Percentiles rank a stretch among this genome's conserved stretches.
Evolutionary conservation across 768 basidiomycete genomes (phyloP).

Genomic region (Kwoniella dejecticola): DNA sequence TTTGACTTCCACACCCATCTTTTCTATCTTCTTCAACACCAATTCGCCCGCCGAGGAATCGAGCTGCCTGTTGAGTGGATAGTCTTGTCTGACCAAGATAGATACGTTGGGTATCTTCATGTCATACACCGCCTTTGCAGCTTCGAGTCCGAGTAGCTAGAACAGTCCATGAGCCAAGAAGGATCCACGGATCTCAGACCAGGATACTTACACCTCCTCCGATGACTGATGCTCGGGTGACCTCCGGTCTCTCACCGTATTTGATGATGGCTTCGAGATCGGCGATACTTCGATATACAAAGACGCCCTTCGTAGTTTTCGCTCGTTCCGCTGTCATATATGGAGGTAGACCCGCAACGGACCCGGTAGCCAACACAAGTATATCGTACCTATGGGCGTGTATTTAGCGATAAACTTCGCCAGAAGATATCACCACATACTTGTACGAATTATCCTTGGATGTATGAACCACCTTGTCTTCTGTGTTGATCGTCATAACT

Average conservation of each 20-base stretch:
- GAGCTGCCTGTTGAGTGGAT: constrained; percentile 65
- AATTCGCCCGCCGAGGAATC: constrained; percentile 66
- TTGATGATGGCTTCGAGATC: constrained; percentile 68
- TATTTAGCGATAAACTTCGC: constrained; percentile 10
- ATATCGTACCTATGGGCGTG: constrained; percentile 60
- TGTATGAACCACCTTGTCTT: constrained; percentile 56
- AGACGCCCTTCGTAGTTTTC: constrained; percentile 60
- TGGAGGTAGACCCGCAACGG: constrained; percentile 65
- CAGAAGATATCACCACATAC: not conserved
- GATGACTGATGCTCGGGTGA: constrained; percentile 62
- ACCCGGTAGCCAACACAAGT: constrained; percentile 72
- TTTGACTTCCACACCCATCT: constrained; percentile 64
- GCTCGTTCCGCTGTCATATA: constrained; percentile 60
- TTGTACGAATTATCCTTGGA: constrained; percentile 3
- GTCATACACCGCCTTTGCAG: constrained; percentile 72
- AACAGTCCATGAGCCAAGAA: not conserved
- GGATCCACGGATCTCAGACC: not conserved
- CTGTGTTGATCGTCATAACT: constrained; percentile 40
- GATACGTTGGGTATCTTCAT: constrained; percentile 61
- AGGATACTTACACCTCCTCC: constrained; percentile 62
- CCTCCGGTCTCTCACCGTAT: constrained; percentile 61
- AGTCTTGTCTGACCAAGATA: constrained; percentile 62
- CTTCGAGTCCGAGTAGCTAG: constrained; percentile 68
- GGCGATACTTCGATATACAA: constrained; percentile 71
- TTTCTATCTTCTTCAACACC: constrained; percentile 64